Evolutionary conservation across 225 moss, liverwort and hornwort genomes (phyloP), one percentile per base, ranked within the genome.

Genomic region (Polytrichum commune): DNA sequence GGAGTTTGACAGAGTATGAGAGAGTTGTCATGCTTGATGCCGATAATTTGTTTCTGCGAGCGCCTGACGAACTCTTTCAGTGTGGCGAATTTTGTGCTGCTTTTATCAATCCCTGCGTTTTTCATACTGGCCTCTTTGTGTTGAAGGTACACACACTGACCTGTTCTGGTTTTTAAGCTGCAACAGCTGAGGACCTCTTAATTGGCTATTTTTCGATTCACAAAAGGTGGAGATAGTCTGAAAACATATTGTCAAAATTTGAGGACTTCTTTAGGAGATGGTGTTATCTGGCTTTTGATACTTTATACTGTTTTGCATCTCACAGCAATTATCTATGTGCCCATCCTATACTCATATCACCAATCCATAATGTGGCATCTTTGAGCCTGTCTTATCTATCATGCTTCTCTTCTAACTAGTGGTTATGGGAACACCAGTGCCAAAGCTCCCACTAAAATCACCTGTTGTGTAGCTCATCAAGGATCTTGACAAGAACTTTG

Each of bases 11-110:
- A 1, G 89, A 90, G 8, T 93, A 93, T 54, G 85, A 90, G 75
- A 79, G 90, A 25, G 79, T 93, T 8, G 66, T 93, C 5, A 93
- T 93, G 93, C 80, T 93, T 18, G 93, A 93, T 74, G 93, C 72
- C 26, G 89, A 93, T 80, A 93, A 93, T 63, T 62, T 93, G n/a
- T 91, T 93, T 67, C 72, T 93, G 29, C 85, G 89, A 29, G 82
- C 78, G 23, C 72, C 93, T 13, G 82, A 93, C 27, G 93, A 93
- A 66, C 78, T 93, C 54, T 93, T 93, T 68, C 83, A 81, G 63
- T 93, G 93, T 70, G 93, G 93, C 35, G 79, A 93, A 71, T 93
- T 93, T 67, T 93, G 93, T 64, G 93, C 93, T 8, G 60, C 79
- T 54, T 93, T 91, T 29, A 87, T 93, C 33, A 87, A 93, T 71